Conservation (phyloP, 73 alveolate genomes). For the Uronychia setigera region DNA sequence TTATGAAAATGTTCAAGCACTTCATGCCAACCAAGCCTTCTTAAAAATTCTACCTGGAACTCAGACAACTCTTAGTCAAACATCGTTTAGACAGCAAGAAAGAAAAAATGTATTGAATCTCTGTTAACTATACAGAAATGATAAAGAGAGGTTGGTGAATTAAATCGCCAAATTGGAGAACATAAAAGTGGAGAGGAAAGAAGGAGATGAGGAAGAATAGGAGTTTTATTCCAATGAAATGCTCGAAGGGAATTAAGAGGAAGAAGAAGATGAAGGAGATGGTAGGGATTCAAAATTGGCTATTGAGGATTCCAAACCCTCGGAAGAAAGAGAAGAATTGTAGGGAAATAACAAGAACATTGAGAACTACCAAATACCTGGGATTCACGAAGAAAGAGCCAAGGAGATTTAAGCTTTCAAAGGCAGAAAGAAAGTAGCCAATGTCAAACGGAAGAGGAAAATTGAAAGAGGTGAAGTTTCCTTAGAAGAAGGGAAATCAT, state of each 20-base stretch:
- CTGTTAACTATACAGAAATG: slow-evolving; percentile 3
- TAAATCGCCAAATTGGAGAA: slow-evolving; percentile 14
- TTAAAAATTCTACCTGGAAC: too few species aligned
- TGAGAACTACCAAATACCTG: too few species aligned
- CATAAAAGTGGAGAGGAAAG: slow-evolving; percentile 13
- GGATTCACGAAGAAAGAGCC: too few species aligned
- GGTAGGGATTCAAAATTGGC: too few species aligned
- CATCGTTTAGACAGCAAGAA: slow-evolving; percentile 30
- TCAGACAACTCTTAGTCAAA: neutral
- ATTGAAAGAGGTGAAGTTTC: neutral
- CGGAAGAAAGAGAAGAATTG: neutral
- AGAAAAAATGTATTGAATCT: slow-evolving; percentile 19
- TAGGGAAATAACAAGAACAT: slow-evolving; percentile 7
- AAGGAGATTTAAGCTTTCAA: too few species aligned
- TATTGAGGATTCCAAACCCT: too few species aligned
- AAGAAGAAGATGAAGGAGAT: too few species aligned
- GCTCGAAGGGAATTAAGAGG: too few species aligned
- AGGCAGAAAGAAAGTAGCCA: too few species aligned
- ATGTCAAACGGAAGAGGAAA: too few species aligned
- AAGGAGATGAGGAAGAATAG: slow-evolving; percentile 15
- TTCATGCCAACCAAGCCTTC: too few species aligned
- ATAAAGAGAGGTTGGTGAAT: slow-evolving; percentile 11
- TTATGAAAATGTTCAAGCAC: slow-evolving; percentile 6
- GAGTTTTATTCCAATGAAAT: neutral
- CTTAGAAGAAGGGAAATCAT: neutral